These are phyloP conservation scores for Plasmodium relictum DNA, from an alignment of 169 alveolate genomes.

Conservation along the genomic window DNA sequence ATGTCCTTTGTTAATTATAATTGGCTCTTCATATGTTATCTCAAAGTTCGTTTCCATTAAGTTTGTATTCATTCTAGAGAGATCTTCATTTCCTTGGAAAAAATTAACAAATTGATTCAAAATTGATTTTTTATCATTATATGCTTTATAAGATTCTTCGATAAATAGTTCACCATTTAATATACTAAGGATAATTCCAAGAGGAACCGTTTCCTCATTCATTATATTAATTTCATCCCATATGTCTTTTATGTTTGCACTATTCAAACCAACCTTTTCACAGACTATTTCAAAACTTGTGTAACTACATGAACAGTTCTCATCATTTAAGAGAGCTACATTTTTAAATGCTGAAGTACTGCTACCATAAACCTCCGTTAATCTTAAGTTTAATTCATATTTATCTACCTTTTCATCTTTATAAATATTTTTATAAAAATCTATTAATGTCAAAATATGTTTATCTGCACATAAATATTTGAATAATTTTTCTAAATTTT, in stretches of 20 bases:
- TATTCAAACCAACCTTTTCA: slow-evolving; percentile 46
- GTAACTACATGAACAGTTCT: slow-evolving; percentile 20
- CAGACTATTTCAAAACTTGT: slow-evolving; percentile 46
- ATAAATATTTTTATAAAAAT: slow-evolving; percentile 64
- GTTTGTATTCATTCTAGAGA: slow-evolving; percentile 50
- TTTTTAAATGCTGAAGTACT: slow-evolving; percentile 57
- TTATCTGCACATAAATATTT: slow-evolving; percentile 54
- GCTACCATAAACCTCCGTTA: slow-evolving; percentile 57
- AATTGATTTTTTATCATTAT: slow-evolving; percentile 49
- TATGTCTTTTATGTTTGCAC: slow-evolving; percentile 24
- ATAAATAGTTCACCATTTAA: slow-evolving; percentile 57
- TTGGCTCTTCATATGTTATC: slow-evolving; percentile 64
- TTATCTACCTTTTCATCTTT: slow-evolving; percentile 35
- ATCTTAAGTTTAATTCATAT: slow-evolving; percentile 53
- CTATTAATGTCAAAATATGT: slow-evolving; percentile 39
- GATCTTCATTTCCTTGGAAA: slow-evolving; percentile 66
- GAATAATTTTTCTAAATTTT: slow-evolving; percentile 50
- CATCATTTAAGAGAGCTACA: slow-evolving; percentile 5
- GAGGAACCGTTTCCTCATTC: slow-evolving; percentile 73
- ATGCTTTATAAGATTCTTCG: slow-evolving; percentile 55
- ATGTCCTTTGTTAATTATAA: slow-evolving; percentile 54
- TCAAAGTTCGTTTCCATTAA: slow-evolving; percentile 37
- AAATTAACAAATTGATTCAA: slow-evolving; percentile 70
- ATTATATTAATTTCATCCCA: slow-evolving; percentile 73
- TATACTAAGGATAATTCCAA: slow-evolving; percentile 50